Base-by-base conservation (phyloP, 768 basidiomycete genomes). In the Lepiota brunneoincarnata region DNA sequence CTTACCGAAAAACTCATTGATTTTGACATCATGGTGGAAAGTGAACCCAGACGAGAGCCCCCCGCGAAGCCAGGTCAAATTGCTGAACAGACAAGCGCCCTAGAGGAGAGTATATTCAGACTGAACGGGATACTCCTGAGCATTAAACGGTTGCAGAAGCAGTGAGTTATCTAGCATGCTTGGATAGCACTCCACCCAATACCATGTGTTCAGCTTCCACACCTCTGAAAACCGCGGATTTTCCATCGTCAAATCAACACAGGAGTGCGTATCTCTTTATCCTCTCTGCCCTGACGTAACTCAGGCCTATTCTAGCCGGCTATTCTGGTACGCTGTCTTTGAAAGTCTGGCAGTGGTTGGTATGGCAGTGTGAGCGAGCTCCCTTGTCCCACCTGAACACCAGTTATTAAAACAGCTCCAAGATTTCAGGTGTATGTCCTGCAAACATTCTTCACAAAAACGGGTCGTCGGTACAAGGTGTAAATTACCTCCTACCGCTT, bases 21-120 rank as follows among this genome's bases (percentile, higher is more conserved):
- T 72, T 90, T 93, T 67, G 89, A 92, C 69, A 98, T 99, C 71
- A 95, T 98, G 93, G 93, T 93, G 43, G 97, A 99, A 79, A 93
- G 89, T 57, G 96, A 98, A 67, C 97, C 97, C 1, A 78, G 97
- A 47, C 77, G 93, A 47, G 87, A 93, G 63, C 80, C 93, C 2
- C 91, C 94, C 2, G 91, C 89, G 7, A 95, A 93, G 68, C 82
- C 89, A 3, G 87, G 87, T 12, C 90, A 93, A 69, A 83, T 99
- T 35, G 75, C 88, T 11, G 95, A 98, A 57, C 97, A 98, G 61
- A 98, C 97, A 21, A 91, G 82, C 49, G 84, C 89, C 9, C 74
- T 99, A 52, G 96, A 98, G 72, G 97, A 99, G 76, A 95, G 92
- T 66, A 87, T 98, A 48, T 98, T 92, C 74, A 83, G 92, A 51